A percentile compares a stretch with the other conserved stretches of the same genome.
Evolutionary conservation across 164 flowering plant genomes (phyloP).

Genomic region (Litsea cubeba): DNA sequence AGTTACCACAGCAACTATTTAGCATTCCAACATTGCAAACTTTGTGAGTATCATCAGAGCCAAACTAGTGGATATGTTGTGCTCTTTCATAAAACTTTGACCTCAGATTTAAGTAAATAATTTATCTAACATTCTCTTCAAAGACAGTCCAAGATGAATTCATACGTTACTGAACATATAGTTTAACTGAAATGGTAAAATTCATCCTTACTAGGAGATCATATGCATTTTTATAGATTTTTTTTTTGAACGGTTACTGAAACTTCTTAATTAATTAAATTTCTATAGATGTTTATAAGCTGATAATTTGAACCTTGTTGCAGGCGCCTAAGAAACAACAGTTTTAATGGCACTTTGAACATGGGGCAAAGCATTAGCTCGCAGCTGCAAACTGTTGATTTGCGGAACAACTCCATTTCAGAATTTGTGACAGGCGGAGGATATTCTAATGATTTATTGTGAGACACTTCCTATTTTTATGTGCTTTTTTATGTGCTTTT

Average conservation of each 20-base stretch:
- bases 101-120: no score
- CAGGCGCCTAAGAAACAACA: slow-evolving; percentile 72
- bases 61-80: background rate
- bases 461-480: background rate
- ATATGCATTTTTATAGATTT: background rate
- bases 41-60: slow-evolving; percentile 54
- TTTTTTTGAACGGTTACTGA: no score
- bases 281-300: background rate
- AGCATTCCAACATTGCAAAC: slow-evolving; percentile 60
- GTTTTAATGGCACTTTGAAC: slow-evolving; percentile 45
- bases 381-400: slow-evolving; percentile 63
- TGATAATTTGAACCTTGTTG: background rate
- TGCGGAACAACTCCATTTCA: slow-evolving; percentile 56
- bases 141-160: background rate
- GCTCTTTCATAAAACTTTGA: background rate
- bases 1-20: slow-evolving; percentile 51
- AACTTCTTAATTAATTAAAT: no score
- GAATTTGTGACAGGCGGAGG: slow-evolving; percentile 10
- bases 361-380: slow-evolving; percentile 53
- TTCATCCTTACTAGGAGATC: no score
- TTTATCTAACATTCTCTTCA: background rate
- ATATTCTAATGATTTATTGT: background rate
- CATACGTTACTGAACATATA: background rate
- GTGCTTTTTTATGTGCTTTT: background rate
- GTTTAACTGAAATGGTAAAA: no score